Evolutionary conservation across 768 basidiomycete genomes (phyloP), one percentile per base, ranked within the genome.

Genomic region (Tricholoma bakamatsutake): DNA sequence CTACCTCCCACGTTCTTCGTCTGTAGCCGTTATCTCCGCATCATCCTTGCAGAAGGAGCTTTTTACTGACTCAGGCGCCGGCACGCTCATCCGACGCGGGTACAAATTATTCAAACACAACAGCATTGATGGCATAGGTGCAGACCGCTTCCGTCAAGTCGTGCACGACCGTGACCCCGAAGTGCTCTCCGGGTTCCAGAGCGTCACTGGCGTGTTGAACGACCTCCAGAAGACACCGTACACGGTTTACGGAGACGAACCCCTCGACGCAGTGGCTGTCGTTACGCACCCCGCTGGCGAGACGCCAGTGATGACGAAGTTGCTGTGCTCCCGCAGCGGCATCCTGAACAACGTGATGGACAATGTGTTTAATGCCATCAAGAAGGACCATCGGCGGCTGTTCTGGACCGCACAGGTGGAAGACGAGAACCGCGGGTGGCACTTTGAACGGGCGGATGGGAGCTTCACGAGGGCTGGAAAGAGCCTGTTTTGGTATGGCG

Each of bases 391-490:
- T 72, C 83, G 86, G 59, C 82, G 83, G 56, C 80, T 99, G 39
- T 97, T 99, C 80, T 98, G 97, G 97, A 98, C 95, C n/a, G 88
- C 93, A 0, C 89, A 88, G 62, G 87, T 87, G 4, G 94, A 98
- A 61, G 96, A 98, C 68, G 96, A 98, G 74, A 95, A 97, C 72
- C 85, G 95, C 39, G 82, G 88, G 3, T 99, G 97, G 97, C 96
- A 99, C 74, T 99, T 98, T 64, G 96, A 99, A 76, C 85, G 94
- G 54, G 93, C 97, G 0, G 95, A 98, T 62, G 97, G 97, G 0
- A 93, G 90, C 71, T 99, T 99, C 76, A 96, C 94, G 15, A 80
- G 97, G 37, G 91, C 91, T 15, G 95, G 96, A 17, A 85, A 85
- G 72, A 94, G 87, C 65, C 72, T 99, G 66, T 98, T 97, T 81